phyloP scores from a whole-genome alignment of 1,284 basidiomycete genomes.

The Moesziomyces globuligerus region DNA sequence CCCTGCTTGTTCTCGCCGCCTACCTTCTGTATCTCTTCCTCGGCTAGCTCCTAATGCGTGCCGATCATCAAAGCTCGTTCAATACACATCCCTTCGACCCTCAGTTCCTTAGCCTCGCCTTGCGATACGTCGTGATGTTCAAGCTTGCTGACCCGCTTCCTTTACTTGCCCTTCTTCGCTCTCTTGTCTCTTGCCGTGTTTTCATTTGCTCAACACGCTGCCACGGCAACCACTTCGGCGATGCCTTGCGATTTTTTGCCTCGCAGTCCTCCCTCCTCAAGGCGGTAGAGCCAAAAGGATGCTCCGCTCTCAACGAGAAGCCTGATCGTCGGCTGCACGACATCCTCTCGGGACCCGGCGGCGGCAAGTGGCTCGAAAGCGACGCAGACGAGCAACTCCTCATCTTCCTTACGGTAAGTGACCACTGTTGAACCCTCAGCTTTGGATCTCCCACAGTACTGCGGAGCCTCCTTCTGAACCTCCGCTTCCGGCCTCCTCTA shows the following conservation, averaged over 20 bases:
- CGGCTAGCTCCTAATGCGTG: conserved; percentile 14
- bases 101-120: conserved; percentile 1
- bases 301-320: conserved; percentile 79
- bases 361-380: conserved; percentile 76
- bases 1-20: conserved; percentile 42
- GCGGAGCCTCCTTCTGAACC: no score
- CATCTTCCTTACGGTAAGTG: conserved; percentile 28
- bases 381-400: conserved; percentile 81
- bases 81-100: conserved; percentile 8
- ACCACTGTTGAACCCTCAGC: no score
- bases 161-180: conserved; percentile 2
- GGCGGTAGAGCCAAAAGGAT: conserved; percentile 74
- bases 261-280: conserved; percentile 72
- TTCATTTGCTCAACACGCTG: no score
- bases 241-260: background rate
- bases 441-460: no score
- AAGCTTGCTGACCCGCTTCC: conserved; percentile 21
- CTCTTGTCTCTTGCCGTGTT: no score
- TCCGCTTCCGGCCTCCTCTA: background rate
- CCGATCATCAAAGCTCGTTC: conserved; percentile 7
- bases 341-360: conserved; percentile 69
- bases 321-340: conserved; percentile 73
- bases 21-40: conserved; percentile 50
- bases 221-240: background rate
- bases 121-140: background rate